Evolutionary conservation across 2,329 filamentous ascomycete species (phyloP).

Genomic region (Aphanocladium album): DNA sequence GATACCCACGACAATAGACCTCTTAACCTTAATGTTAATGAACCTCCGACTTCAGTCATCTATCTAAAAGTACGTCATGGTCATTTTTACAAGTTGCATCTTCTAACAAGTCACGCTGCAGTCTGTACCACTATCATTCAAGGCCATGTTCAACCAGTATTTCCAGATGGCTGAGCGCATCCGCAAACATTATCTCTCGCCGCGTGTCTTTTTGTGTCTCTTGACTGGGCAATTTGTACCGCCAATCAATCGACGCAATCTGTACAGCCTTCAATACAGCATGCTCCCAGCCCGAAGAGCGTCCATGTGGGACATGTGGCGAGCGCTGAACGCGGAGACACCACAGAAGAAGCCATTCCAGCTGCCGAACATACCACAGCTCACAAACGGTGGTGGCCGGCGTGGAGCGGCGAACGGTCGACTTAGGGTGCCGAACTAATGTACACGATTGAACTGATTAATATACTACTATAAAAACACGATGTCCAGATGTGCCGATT

Average conservation of each 20-base stretch:
- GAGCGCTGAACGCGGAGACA: constrained; percentile 52
- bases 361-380: constrained; percentile 28
- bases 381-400: constrained; percentile 28
- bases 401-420: constrained; percentile 23
- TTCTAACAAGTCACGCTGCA: constrained; percentile 28
- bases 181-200: constrained; percentile 90
- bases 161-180: constrained; percentile 91
- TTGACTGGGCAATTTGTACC: constrained; percentile 89
- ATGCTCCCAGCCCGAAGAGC: constrained; percentile 85
- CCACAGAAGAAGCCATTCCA: constrained; percentile 40
- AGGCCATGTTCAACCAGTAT: constrained; percentile 96
- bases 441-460: constrained; percentile 2
- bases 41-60: constrained; percentile 72
- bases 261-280: constrained; percentile 96
- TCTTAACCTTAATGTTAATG: constrained; percentile 34
- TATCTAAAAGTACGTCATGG: constrained; percentile 64
- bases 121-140: constrained; percentile 83
- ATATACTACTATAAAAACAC: background rate
- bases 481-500: background rate
- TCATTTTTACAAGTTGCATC: background rate
- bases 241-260: constrained; percentile 86
- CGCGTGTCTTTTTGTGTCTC: constrained; percentile 80
- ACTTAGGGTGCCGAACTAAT: constrained; percentile 18
- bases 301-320: constrained; percentile 82
- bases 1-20: constrained; percentile 56